These are phyloP conservation scores for Trichophyton schoenleinii DNA, from an alignment of 2,329 filamentous ascomycete species.

Conservation along the genomic window DNA sequence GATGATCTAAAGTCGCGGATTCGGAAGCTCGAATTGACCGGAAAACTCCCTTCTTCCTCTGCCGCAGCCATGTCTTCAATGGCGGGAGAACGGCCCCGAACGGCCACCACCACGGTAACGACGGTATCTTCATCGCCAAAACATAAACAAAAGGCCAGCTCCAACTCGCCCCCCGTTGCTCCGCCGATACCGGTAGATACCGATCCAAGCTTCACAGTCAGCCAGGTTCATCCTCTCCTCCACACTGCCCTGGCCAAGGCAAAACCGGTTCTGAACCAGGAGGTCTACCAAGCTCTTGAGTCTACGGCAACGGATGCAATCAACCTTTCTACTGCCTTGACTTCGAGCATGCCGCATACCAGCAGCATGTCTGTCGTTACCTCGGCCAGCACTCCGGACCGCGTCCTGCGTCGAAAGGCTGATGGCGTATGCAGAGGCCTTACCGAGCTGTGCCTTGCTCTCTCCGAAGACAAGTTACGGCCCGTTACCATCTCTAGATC, in stretches of 20 bases:
- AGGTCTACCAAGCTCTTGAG: conserved; percentile 70
- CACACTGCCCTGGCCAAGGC: conserved; percentile 70
- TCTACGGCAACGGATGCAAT: conserved; percentile 71
- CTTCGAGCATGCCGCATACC: conserved; percentile 51
- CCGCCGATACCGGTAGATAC: conserved; percentile 25
- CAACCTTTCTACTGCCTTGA: conserved; percentile 64
- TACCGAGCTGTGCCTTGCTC: conserved; percentile 79
- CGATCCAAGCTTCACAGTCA: conserved; percentile 31
- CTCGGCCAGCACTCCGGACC: conserved; percentile 46
- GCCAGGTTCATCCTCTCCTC: conserved; percentile 62
- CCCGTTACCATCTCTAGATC: conserved; percentile 14
- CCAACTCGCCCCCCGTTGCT: conserved; percentile 15
- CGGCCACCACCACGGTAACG: conserved; percentile 80
- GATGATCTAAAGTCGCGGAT: conserved; percentile 93
- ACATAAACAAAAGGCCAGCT: conserved; percentile 45
- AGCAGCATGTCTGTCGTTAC: conserved; percentile 26
- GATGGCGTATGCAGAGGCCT: conserved; percentile 86
- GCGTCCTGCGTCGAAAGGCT: conserved; percentile 76
- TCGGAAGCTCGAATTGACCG: conserved; percentile 75
- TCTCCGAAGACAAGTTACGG: conserved; percentile 48
- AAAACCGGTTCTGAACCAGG: conserved; percentile 53
- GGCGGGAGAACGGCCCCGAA: conserved; percentile 71
- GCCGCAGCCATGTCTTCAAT: conserved; percentile 63
- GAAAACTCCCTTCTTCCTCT: conserved; percentile 72
- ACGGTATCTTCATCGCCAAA: conserved; percentile 86